Evolutionary conservation across 192 early-diverging fungal species (phyloP).

Genomic region (Chytriomyces confervae): DNA sequence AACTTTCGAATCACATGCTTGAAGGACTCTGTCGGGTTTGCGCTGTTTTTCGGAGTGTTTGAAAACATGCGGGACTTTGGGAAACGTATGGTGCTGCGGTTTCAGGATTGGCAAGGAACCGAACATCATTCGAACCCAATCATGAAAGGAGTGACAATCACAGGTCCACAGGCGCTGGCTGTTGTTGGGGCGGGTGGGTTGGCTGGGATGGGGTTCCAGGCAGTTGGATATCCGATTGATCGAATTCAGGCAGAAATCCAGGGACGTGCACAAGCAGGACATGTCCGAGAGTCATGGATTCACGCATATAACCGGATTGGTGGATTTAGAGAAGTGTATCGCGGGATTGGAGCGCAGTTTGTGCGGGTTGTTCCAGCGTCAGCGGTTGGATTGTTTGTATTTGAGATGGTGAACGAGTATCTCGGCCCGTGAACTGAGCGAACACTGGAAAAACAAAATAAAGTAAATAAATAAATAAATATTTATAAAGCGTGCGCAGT

Average conservation of each 20-base stretch:
- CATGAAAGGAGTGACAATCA: constrained; percentile 25
- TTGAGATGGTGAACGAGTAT: constrained; percentile 55
- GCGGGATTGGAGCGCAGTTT: constrained; percentile 53
- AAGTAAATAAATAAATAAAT: not conserved
- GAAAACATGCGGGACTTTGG: constrained; percentile 46
- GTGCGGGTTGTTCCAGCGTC: constrained; percentile 57
- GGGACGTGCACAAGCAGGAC: not conserved
- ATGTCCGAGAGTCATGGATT: constrained; percentile 8
- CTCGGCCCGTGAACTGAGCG: constrained; percentile 46
- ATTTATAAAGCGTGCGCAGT: no score
- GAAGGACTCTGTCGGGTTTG: constrained; percentile 52
- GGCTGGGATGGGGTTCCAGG: constrained; percentile 56
- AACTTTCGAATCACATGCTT: constrained; percentile 38
- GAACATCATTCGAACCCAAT: not conserved
- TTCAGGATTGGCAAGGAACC: constrained; percentile 23
- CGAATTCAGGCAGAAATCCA: constrained; percentile 34
- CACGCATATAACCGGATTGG: constrained; percentile 25
- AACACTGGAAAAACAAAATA: not conserved
- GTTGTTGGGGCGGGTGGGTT: constrained; percentile 51
- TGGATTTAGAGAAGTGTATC: constrained; percentile 45
- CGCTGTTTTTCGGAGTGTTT: constrained; percentile 61
- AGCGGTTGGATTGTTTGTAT: constrained; percentile 57
- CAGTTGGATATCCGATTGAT: constrained; percentile 53
- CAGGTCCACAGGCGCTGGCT: constrained; percentile 30
- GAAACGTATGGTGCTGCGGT: constrained; percentile 41